Evolutionary conservation across 495 filamentous ascomycete genomes (phyloP).

Genomic region (Podospora conica): DNA sequence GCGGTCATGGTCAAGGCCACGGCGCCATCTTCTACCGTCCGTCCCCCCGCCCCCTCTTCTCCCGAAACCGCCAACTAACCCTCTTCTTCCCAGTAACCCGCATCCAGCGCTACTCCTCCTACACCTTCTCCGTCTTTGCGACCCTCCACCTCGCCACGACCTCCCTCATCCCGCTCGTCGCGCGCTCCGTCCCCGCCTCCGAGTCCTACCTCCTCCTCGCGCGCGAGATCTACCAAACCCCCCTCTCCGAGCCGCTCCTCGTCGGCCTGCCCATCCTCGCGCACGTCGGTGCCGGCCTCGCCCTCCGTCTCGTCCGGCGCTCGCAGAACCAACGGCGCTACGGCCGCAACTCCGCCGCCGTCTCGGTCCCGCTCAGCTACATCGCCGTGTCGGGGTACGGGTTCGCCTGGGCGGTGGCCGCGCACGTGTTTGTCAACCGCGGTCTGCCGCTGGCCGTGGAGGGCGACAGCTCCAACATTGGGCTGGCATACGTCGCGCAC

Average conservation of each 20-base stretch:
- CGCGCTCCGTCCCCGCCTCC: slow-evolving; percentile 46
- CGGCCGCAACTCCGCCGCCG: slow-evolving; percentile 40
- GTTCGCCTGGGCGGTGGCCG: slow-evolving; percentile 54
- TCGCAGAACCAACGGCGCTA: slow-evolving; percentile 62
- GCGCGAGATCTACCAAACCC: slow-evolving; percentile 77
- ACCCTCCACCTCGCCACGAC: slow-evolving; percentile 73
- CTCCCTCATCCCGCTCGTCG: slow-evolving; percentile 63
- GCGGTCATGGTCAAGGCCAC: slow-evolving; percentile 42
- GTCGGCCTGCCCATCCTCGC: slow-evolving; percentile 52
- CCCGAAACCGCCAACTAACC: slow-evolving; percentile 1
- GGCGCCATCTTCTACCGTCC: slow-evolving; percentile 58
- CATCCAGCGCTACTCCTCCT: slow-evolving; percentile 80
- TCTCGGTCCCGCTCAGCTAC: slow-evolving; percentile 49
- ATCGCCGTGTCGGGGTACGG: slow-evolving; percentile 63
- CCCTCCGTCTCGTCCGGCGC: slow-evolving; percentile 67
- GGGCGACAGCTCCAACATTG: slow-evolving; percentile 75
- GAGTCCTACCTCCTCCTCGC: slow-evolving; percentile 62
- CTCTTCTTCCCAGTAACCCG: slow-evolving; percentile 53
- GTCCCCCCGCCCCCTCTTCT: slow-evolving; percentile 18
- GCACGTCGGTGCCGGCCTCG: slow-evolving; percentile 61
- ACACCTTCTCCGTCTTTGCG: slow-evolving; percentile 74
- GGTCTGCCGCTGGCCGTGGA: slow-evolving; percentile 65
- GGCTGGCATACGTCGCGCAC: slow-evolving; percentile 76
- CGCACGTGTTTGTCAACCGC: slow-evolving; percentile 68
- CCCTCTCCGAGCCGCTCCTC: slow-evolving; percentile 56